Evolutionary conservation across 805 yeast species (phyloP), one percentile per base, ranked within the genome.

Genomic region (Ogataea methylovora): DNA sequence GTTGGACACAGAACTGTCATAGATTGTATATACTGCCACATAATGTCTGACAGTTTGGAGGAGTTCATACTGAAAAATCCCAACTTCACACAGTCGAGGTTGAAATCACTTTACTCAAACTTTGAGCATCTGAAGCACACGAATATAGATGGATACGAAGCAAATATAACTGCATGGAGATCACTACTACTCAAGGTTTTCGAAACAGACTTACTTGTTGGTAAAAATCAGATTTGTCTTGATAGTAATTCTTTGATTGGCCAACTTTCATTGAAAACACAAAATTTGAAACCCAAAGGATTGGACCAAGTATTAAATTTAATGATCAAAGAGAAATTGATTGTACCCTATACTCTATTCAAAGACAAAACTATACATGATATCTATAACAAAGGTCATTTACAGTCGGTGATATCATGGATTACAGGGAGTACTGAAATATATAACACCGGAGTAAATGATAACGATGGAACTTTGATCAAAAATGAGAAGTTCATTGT

Each of bases 91-190:
- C 42, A 48, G 7, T 45, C 64, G 8, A 52, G 79, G 18, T 49
- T 68, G 23, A 49, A 56, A 5, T 71, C 77, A n/a, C 55, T 72
- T 28, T 72, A 60, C 39, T 67, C 75, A 3, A 67, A 71, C 41
- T 72, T 69, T 41, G 42, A 56, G 8, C 52, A 62, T n/a, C 52
- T 72, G 21, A 53, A 57, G 36, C 67, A 63, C 10, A 30, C 52
- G 3, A 72, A 72, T 39, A 59, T 56, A 4, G 75, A 67, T 36
- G 79, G 79, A 6, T 71, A 58, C 36, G 61, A 52, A 16, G 78
- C 78, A 12, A 72, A 72, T 41, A 18, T 71, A 11, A 44, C 44
- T 4, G 69, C 72, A 3, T 72, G 79, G 79, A 56, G 49, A 30
- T 41, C 46, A 5, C 54, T 65, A 9, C 45, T 71, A 8, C 32